Evolutionary conservation across 2,329 filamentous ascomycete genomes (phyloP).

Genomic region (Epichloe uncinata): DNA sequence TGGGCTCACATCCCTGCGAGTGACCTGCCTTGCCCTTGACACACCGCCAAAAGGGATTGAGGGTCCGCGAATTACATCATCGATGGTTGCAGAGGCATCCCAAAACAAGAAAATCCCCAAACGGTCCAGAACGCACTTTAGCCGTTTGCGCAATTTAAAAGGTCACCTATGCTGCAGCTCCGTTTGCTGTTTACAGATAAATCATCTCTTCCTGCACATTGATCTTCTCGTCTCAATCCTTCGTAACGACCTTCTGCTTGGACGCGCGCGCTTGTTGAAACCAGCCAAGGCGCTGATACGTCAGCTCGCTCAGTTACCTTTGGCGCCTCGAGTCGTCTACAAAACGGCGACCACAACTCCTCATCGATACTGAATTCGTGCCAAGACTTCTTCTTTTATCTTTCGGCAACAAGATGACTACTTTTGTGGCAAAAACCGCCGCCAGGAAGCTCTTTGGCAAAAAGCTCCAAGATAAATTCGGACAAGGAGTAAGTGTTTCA

Average conservation of each 20-base stretch:
- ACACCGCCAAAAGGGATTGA: too few species aligned
- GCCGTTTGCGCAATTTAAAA: too few species aligned
- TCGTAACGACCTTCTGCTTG: background rate
- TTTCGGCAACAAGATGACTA: slow-evolving; percentile 31
- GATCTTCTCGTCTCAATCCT: background rate
- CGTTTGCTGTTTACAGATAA: background rate
- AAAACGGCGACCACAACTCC: background rate
- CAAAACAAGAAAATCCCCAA: background rate
- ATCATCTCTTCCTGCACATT: background rate
- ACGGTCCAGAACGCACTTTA: background rate
- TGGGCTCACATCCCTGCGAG: too few species aligned
- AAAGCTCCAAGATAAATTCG: slow-evolving; percentile 42
- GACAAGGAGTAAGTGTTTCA: slow-evolving; percentile 32
- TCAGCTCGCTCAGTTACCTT: background rate
- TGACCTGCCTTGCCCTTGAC: too few species aligned
- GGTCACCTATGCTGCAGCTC: background rate
- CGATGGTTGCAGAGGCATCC: background rate
- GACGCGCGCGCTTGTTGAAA: background rate
- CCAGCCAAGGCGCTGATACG: background rate
- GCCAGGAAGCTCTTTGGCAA: slow-evolving; percentile 45
- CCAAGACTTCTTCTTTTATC: background rate
- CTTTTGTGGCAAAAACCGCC: slow-evolving; percentile 38
- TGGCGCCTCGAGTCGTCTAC: background rate
- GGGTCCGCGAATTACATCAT: slow-evolving; percentile 14
- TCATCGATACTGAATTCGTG: background rate